Evolutionary conservation across 345 rosid genomes (phyloP), one percentile per base, ranked within the genome.

Genomic region (Sonneratia alba): DNA sequence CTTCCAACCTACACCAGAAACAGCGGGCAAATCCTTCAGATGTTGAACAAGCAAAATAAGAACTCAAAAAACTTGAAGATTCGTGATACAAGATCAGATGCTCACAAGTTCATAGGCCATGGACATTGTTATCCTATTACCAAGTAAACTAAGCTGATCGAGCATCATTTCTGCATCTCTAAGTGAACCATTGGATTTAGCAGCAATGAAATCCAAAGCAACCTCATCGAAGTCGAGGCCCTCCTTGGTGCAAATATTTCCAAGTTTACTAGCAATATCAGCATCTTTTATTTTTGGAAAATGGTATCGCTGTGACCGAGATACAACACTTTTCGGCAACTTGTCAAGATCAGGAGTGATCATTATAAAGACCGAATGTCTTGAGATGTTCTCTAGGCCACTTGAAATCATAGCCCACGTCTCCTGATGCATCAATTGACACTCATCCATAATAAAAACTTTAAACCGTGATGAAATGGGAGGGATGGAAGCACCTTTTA

Each of bases 151-250:
- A 62, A 95, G 82, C 82, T 95, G 99, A 78, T 92, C 97, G 48
- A 90, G 93, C 97, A 95, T 88, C 80, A 85, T 95, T 81, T 92
- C 97, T 48, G 96, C 99, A 83, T 89, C 99, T 67, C 96, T 81
- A 67, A 92, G 89, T 21, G 99, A 95, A 82, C 99, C 99, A 81
- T 83, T 89, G 42, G 99, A 85, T 78, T 87, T 95, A n/a, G 92
- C 81, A 73, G 97, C 97, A 79, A 95, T 87, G 79, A 91, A 90
- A 66, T 90, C 93, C 70, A 95, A 69, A 43, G 97, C 97, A 34
- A 48, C 82, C 57, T 79, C 89, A 77, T 95, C 99, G 73, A 85
- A 87, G 66, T 83, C 89, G 42, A 95, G 76, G 68, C 89, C 83
- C 80, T 95, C 99, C 68, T 87, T 82, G 48, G 75, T 18, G 74